Evolutionary conservation across 2,329 filamentous ascomycete species (phyloP).

Genomic region (Pestalotiopsis fici): DNA sequence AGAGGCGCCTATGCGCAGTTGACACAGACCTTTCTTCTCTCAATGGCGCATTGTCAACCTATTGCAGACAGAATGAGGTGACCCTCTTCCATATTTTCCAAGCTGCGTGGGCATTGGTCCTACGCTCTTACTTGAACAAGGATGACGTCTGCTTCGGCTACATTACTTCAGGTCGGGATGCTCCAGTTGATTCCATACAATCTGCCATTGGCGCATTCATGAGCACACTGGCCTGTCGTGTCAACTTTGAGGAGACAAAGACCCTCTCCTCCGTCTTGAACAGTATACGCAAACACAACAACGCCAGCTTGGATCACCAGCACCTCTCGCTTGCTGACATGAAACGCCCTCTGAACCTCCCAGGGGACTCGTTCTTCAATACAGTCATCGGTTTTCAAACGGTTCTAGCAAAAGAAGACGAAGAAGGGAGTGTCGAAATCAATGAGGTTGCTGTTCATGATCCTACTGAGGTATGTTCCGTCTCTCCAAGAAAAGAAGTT

Average conservation of each 20-base stretch:
- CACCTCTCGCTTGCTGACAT: constrained; percentile 9
- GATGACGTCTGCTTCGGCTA: constrained; percentile 29
- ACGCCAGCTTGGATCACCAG: constrained; percentile 4
- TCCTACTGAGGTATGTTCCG: constrained; percentile 7
- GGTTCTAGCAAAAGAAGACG: background rate
- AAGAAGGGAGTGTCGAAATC: background rate
- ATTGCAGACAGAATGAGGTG: constrained; percentile 39
- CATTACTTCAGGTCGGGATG: constrained; percentile 53
- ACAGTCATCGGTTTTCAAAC: constrained; percentile 11
- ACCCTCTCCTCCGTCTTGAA: background rate
- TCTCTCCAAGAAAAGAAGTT: too few species aligned
- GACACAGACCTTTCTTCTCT: constrained; percentile 4
- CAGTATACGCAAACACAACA: background rate
- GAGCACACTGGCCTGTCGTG: constrained; percentile 54
- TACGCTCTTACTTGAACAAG: constrained; percentile 7
- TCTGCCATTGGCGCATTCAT: constrained; percentile 53
- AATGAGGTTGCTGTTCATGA: background rate
- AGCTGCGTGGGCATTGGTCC: constrained; percentile 6
- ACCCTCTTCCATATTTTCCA: constrained; percentile 30
- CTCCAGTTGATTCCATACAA: constrained; percentile 47
- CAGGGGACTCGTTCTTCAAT: constrained; percentile 8
- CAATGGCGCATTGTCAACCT: constrained; percentile 21
- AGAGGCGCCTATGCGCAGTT: constrained; percentile 17
- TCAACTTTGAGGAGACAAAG: constrained; percentile 21
- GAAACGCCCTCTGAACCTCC: background rate